Percentiles rank a stretch among this genome's conserved stretches.
phyloP scores from a whole-genome alignment of 2,329 filamentous ascomycete genomes.

The Aspergillus ruber region DNA sequence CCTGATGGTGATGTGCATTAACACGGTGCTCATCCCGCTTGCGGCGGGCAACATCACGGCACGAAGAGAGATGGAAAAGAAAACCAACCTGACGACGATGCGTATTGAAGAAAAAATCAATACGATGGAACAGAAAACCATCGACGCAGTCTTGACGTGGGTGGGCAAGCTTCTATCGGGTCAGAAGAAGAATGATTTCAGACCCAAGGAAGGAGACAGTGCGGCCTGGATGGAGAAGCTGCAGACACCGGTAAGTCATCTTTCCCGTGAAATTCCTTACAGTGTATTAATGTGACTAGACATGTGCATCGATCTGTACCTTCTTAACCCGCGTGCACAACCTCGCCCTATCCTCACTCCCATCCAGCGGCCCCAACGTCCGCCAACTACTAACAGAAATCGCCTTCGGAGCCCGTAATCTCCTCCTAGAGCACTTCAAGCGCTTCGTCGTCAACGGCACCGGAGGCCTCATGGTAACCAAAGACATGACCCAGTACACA shows the following conservation, averaged over 20 bases:
- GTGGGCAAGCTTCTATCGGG: constrained; percentile 62
- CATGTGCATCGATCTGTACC: constrained; percentile 71
- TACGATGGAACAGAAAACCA: constrained; percentile 60
- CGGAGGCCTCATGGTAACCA: constrained; percentile 88
- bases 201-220: constrained; percentile 70
- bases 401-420: constrained; percentile 66
- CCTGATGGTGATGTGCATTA: constrained; percentile 87
- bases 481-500: constrained; percentile 91
- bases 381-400: constrained; percentile 78
- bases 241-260: constrained; percentile 59
- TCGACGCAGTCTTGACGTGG: constrained; percentile 71
- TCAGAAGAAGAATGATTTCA: constrained; percentile 85
- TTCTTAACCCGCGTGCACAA: constrained; percentile 67
- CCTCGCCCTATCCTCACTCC: constrained; percentile 59
- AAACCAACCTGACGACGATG: constrained; percentile 64
- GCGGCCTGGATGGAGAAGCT: constrained; percentile 60
- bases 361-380: constrained; percentile 63
- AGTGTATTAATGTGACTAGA: constrained; percentile 32
- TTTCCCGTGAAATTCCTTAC: neutral
- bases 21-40: constrained; percentile 81
- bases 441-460: constrained; percentile 90
- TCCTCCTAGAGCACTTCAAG: constrained; percentile 89
- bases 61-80: constrained; percentile 80
- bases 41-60: constrained; percentile 87
- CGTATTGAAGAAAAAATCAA: constrained; percentile 81